These are phyloP conservation scores for Conoideocrella luteorostrata DNA, from an alignment of 2,329 filamentous ascomycete species.

Conservation along the genomic window DNA sequence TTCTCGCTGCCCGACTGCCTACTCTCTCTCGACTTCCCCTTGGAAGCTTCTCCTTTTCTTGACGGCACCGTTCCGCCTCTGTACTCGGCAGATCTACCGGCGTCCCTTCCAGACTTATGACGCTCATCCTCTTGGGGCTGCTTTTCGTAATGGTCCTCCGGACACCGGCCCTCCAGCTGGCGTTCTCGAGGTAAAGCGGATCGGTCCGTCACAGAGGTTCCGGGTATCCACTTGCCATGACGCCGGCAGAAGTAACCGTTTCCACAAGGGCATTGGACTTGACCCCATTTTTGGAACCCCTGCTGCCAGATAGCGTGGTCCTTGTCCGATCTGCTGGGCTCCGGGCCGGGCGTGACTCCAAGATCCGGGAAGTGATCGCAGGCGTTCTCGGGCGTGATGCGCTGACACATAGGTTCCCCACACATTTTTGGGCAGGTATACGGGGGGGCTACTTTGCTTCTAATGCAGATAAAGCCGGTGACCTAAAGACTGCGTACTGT, in stretches of 20 bases:
- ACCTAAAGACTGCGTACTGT: no score
- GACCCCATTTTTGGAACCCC: background rate
- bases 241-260: background rate
- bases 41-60: background rate
- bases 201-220: background rate
- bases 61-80: no score
- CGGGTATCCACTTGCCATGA: background rate
- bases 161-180: background rate
- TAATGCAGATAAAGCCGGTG: no score
- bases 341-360: background rate
- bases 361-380: background rate
- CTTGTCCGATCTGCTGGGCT: background rate
- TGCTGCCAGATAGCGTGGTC: background rate
- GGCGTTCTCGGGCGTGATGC: background rate
- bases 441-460: no score
- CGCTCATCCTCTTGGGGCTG: background rate
- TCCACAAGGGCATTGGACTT: background rate
- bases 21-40: no score
- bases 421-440: no score
- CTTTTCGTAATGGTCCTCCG: background rate
- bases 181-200: background rate
- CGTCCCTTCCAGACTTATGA: no score
- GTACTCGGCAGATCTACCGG: no score
- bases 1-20: no score
- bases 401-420: background rate